phyloP scores from a whole-genome alignment of 305 asterid species.

The Fraxinus latifolia region DNA sequence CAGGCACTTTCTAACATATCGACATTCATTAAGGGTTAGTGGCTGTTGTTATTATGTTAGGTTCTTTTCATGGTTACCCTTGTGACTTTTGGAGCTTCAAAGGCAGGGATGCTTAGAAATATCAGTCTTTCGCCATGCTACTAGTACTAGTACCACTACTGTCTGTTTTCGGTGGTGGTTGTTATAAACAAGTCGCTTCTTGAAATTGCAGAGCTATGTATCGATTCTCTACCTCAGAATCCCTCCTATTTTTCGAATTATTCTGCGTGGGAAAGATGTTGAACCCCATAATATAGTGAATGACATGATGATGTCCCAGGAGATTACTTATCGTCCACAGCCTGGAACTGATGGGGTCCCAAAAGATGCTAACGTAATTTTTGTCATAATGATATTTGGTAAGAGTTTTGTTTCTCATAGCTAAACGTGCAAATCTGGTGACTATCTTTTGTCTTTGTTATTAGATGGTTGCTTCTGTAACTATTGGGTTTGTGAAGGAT shows the following conservation, averaged over 20 bases:
- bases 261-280: constrained; percentile 85
- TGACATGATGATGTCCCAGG: constrained; percentile 98
- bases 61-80: constrained; percentile 7
- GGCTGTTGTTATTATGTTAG: constrained; percentile 19
- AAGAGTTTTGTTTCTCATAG: constrained; percentile 6
- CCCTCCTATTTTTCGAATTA: constrained; percentile 75
- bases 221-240: constrained; percentile 90
- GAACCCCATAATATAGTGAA: constrained; percentile 91
- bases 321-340: constrained; percentile 86
- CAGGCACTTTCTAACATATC: constrained; percentile 87
- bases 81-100: not conserved
- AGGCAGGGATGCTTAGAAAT: constrained; percentile 3
- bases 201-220: constrained; percentile 74
- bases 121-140: not conserved
- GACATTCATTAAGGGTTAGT: constrained; percentile 86
- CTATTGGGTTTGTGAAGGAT: constrained; percentile 96
- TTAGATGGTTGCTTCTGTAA: constrained; percentile 85
- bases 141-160: not conserved
- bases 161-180: not conserved
- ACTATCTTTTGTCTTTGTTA: constrained; percentile 24
- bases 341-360: constrained; percentile 66
- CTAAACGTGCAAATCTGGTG: constrained; percentile 13
- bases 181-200: constrained; percentile 14
- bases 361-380: constrained; percentile 60
- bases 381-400: constrained; percentile 7